Evolutionary conservation across 116 monocot species (phyloP).

Genomic region (Trichopus zeylanicus): DNA sequence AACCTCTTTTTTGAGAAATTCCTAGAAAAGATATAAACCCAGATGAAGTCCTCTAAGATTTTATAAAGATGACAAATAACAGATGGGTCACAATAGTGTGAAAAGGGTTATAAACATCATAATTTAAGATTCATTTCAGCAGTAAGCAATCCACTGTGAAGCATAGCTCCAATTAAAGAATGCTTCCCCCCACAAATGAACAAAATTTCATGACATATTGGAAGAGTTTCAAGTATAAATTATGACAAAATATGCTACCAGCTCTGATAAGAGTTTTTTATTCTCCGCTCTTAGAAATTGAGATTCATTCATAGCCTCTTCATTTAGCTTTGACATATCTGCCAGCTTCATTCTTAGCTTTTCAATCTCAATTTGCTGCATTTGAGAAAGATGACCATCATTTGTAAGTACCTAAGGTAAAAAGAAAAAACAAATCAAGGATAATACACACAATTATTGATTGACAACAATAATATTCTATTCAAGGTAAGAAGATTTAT

Average conservation of each 20-base stretch:
- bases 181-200: no score
- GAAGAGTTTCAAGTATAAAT: background rate
- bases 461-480: no score
- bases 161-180: no score
- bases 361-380: conserved; percentile 18
- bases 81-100: background rate
- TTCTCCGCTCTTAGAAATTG: conserved; percentile 21
- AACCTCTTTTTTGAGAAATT: conserved; percentile 34
- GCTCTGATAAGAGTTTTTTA: conserved; percentile 23
- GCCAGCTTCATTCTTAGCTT: conserved; percentile 22
- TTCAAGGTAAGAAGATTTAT: no score
- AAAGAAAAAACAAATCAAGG: background rate
- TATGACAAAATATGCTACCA: conserved; percentile 22
- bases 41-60: background rate
- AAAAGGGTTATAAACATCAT: background rate
- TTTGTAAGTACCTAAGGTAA: background rate
- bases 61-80: background rate
- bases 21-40: conserved; percentile 22
- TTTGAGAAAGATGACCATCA: conserved; percentile 7
- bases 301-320: conserved; percentile 29
- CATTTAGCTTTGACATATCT: conserved; percentile 21
- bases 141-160: no score
- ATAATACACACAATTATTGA: no score
- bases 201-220: no score
- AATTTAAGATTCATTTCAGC: no score